Evolutionary conservation across 768 basidiomycete species (phyloP), one percentile per base, ranked within the genome.

Genomic region (Mycena kentingensis): DNA sequence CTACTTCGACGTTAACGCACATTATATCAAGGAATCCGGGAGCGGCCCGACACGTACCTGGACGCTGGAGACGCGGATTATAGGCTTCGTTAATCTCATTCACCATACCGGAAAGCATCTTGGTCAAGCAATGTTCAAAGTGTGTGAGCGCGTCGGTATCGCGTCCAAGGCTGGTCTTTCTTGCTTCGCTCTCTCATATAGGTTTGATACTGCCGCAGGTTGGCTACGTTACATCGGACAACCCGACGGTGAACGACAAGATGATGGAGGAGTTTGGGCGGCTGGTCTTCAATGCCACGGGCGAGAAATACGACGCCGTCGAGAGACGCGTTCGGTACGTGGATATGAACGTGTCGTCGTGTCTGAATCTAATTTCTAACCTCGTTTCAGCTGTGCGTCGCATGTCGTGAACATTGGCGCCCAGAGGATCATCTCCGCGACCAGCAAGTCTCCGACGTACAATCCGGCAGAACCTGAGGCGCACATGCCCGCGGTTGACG

Each of bases 391-490:
- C 15, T 73, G 71, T 49, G 61, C 69, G 24, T 67, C 65, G 0
- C 71, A 73, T 46, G 53, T 71, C 34, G 66, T 73, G 55, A 73
- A 73, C 28, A 61, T 73, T 0, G 67, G 62, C 2, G 67, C 64
- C 1, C 68, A 72, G 39, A 65, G 57, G 0, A 10, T 72, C n/a
- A 54, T 72, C 4, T 48, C 21, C 0, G 52, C 51, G 4, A 52
- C 67, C 35, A 65, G 55, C 35, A 65, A 66, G 24, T 41, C 70
- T 7, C 35, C 53, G 10, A 47, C 65, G 34, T 71, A 60, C 28
- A 53, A 69, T 39, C 66, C 67, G 0, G 10, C 51, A 1, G 18
- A 60, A 2, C 67, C 29, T 2, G 52, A 46, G 1, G 24, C 1
- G n/a, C n/a, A n/a, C 21, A n/a, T 46, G 1, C 54, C 41, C 1